Conservation (phyloP, 129 eudicot genomes). For the Flaveria bidentis region DNA sequence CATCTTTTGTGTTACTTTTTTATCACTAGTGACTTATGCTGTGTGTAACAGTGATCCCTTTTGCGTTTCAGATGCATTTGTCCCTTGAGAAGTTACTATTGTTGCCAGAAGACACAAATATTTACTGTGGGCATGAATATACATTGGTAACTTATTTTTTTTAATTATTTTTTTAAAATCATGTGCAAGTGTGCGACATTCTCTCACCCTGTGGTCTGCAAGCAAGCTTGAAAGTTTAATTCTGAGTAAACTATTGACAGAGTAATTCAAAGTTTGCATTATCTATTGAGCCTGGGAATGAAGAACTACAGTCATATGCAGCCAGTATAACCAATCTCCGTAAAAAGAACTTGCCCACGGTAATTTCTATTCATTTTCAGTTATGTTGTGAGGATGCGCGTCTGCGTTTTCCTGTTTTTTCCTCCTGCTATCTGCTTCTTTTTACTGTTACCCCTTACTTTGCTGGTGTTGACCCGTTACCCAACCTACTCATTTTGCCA, state of each 20-base stretch:
- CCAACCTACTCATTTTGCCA: not conserved
- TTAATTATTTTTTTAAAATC: not conserved
- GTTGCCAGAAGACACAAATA: conserved; percentile 78
- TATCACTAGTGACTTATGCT: not conserved
- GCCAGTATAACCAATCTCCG: conserved; percentile 63
- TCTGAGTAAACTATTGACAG: conserved; percentile 42
- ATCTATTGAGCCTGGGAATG: conserved; percentile 80
- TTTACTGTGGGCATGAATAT: conserved; percentile 94
- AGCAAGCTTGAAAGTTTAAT: conserved; percentile 18
- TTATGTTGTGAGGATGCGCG: not conserved
- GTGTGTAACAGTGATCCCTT: not conserved
- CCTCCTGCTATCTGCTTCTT: not conserved
- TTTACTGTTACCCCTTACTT: not conserved
- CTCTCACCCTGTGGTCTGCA: conserved; percentile 8
- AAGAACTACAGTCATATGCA: conserved; percentile 74
- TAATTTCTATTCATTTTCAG: conserved; percentile 37
- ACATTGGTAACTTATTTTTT: conserved; percentile 57
- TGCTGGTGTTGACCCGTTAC: not conserved
- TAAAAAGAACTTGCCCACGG: conserved; percentile 86
- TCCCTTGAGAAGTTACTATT: conserved; percentile 65
- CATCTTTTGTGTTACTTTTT: conserved; percentile 8
- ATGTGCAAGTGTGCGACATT: conserved; percentile 19
- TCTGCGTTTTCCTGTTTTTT: conserved; percentile 3
- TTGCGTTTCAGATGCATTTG: conserved; percentile 59
- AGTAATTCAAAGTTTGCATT: conserved; percentile 94